A percentile compares a stretch with the other conserved stretches of the same genome.
These are phyloP conservation scores for Teratosphaeria nubilosa DNA, from an alignment of 2,329 filamentous ascomycete genomes.

Conservation along the genomic window DNA sequence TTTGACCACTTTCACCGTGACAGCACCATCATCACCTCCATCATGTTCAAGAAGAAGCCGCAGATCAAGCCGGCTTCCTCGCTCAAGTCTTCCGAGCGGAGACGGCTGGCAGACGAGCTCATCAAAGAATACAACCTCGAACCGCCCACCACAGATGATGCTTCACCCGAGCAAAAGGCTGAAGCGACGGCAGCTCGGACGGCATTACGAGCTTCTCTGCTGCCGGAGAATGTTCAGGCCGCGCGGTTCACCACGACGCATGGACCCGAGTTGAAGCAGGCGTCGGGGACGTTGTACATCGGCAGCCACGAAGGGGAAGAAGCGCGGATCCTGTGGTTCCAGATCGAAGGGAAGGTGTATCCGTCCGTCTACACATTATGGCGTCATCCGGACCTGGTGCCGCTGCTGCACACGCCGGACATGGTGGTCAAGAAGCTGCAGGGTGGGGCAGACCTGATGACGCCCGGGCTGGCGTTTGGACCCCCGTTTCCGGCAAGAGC, in stretches of 20 bases:
- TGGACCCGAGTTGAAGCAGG: constrained; percentile 50
- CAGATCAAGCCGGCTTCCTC: constrained; percentile 56
- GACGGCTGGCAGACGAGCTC: constrained; percentile 57
- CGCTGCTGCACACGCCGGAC: constrained; percentile 53
- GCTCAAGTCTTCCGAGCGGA: constrained; percentile 56
- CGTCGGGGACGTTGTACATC: constrained; percentile 55
- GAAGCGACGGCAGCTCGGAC: constrained; percentile 37
- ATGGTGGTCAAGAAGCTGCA: constrained; percentile 54
- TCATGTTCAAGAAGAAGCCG: constrained; percentile 31
- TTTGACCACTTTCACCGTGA: neutral
- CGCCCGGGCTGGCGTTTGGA: constrained; percentile 53
- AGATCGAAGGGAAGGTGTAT: constrained; percentile 47
- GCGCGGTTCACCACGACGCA: constrained; percentile 57
- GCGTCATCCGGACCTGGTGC: constrained; percentile 51
- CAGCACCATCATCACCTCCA: neutral
- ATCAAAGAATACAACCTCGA: constrained; percentile 50
- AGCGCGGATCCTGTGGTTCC: constrained; percentile 54
- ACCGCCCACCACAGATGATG: constrained; percentile 18
- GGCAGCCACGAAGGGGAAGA: constrained; percentile 48
- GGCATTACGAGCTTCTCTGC: constrained; percentile 46
- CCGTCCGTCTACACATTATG: constrained; percentile 55
- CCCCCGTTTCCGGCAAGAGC: constrained; percentile 53
- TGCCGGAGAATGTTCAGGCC: constrained; percentile 53
- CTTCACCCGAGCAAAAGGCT: constrained; percentile 33
- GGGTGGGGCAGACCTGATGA: constrained; percentile 59